Evolutionary conservation across 768 basidiomycete species (phyloP).

Genomic region (Mrakia blollopis): DNA sequence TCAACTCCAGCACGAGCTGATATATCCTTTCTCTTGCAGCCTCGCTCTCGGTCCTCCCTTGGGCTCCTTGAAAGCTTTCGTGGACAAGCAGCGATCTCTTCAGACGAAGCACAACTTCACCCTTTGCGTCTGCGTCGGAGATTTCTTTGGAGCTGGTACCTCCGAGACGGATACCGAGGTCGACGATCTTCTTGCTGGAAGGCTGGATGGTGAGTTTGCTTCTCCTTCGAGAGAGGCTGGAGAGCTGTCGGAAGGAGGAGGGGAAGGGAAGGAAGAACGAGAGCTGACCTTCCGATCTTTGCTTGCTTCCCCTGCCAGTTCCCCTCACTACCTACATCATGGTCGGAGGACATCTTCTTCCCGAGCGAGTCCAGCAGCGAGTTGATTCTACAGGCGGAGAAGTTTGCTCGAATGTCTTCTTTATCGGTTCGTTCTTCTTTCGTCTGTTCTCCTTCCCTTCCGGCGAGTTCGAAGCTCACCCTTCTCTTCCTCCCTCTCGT

Average conservation of each 20-base stretch:
- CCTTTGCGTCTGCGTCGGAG: conserved; percentile 22
- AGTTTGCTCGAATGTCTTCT: conserved; percentile 72
- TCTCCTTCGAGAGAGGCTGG: not conserved
- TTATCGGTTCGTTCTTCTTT: conserved; percentile 61
- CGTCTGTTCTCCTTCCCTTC: not conserved
- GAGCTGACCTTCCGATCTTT: not conserved
- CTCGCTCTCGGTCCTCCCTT: conserved; percentile 30
- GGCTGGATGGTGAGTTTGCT: conserved; percentile 15
- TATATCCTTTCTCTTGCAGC: not conserved
- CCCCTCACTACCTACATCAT: conserved; percentile 90
- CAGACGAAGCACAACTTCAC: conserved; percentile 31
- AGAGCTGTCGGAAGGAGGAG: not conserved
- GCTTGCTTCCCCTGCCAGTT: conserved; percentile 48
- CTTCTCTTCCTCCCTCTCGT: not conserved
- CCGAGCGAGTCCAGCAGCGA: conserved; percentile 65
- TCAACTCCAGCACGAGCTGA: too few species aligned
- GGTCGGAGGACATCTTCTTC: conserved; percentile 74
- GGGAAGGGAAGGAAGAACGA: not conserved
- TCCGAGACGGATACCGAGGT: conserved; percentile 20
- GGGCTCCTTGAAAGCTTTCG: conserved; percentile 16
- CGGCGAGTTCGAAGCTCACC: conserved; percentile 15
- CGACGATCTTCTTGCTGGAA: conserved; percentile 19
- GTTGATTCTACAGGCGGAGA: conserved; percentile 72
- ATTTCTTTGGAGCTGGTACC: conserved; percentile 21
- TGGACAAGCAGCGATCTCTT: conserved; percentile 26